Percentiles rank a stretch among this genome's conserved stretches.
Conservation (phyloP, 257 asterid genomes). For the Jaltomata sinuosa region DNA sequence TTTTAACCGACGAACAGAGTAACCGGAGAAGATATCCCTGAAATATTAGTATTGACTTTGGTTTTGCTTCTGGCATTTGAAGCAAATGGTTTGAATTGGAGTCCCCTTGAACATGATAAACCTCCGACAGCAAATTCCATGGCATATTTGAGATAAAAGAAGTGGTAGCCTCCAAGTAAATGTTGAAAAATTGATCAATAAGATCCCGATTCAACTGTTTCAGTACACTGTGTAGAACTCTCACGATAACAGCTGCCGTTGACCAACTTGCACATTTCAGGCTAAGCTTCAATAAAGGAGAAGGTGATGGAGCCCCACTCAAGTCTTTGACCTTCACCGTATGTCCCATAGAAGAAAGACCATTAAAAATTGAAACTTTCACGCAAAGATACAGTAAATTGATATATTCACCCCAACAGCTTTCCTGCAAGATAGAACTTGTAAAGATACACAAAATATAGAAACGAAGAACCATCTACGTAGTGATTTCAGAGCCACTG, state of each 20-base stretch:
- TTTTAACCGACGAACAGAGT: conserved; percentile 48
- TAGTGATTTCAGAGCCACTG: not conserved
- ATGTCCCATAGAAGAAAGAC: conserved; percentile 17
- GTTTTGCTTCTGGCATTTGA: conserved; percentile 7
- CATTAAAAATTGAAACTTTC: conserved; percentile 30
- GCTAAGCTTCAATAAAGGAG: conserved; percentile 26
- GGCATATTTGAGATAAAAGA: conserved; percentile 36
- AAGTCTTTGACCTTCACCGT: conserved; percentile 11
- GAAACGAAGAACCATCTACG: not conserved
- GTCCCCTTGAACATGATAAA: conserved; percentile 14
- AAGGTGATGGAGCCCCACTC: conserved; percentile 16
- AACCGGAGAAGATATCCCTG: conserved; percentile 58
- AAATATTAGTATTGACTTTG: conserved; percentile 27
- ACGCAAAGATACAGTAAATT: conserved; percentile 44
- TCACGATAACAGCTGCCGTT: conserved; percentile 38
- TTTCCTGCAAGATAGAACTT: conserved; percentile 40
- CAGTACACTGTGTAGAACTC: conserved; percentile 50
- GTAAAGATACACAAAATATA: not conserved
- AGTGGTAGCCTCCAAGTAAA: conserved; percentile 34
- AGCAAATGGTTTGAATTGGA: conserved; percentile 14
- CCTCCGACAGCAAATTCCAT: conserved; percentile 36
- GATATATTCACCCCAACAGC: conserved; percentile 46
- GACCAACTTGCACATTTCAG: conserved; percentile 33
- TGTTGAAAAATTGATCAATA: conserved; percentile 23
- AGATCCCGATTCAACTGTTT: conserved; percentile 45